Evolutionary conservation across 1,284 basidiomycete species (phyloP).

Genomic region (Chiua sp.): DNA sequence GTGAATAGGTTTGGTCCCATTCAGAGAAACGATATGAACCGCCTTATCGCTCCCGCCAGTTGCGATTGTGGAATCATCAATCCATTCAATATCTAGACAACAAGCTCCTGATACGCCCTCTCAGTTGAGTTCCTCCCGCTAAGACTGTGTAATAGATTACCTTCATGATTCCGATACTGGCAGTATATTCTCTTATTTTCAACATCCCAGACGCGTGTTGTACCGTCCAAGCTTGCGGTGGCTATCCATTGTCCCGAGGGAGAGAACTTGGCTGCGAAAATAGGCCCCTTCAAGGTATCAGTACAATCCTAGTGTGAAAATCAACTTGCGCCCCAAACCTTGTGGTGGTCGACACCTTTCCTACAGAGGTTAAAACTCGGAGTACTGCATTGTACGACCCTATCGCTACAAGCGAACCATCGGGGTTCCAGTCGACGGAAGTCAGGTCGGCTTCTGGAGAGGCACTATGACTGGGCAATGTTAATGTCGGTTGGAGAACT

Average conservation of each 20-base stretch:
- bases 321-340: constrained; percentile 45
- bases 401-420: constrained; percentile 74
- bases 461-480: constrained; percentile 54
- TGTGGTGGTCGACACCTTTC: constrained; percentile 62
- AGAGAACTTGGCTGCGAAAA: constrained; percentile 79
- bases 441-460: constrained; percentile 65
- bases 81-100: constrained; percentile 83
- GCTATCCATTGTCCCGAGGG: constrained; percentile 69
- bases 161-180: constrained; percentile 69
- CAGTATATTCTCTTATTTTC: constrained; percentile 59
- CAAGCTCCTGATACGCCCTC: constrained; percentile 50
- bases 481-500: constrained; percentile 47
- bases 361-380: constrained; percentile 62
- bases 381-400: constrained; percentile 77
- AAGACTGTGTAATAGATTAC: constrained; percentile 43
- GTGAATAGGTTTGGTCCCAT: constrained; percentile 55
- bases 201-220: constrained; percentile 81
- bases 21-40: constrained; percentile 65
- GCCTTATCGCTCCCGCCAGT: constrained; percentile 74
- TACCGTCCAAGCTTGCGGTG: constrained; percentile 76
- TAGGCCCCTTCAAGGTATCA: constrained; percentile 61
- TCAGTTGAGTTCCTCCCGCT: constrained; percentile 13
- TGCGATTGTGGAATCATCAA: constrained; percentile 73
- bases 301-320: constrained; percentile 4
- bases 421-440: constrained; percentile 73